These are phyloP conservation scores for Chaetomium olivaceum DNA, from an alignment of 2,329 filamentous ascomycete genomes.

Conservation along the genomic window DNA sequence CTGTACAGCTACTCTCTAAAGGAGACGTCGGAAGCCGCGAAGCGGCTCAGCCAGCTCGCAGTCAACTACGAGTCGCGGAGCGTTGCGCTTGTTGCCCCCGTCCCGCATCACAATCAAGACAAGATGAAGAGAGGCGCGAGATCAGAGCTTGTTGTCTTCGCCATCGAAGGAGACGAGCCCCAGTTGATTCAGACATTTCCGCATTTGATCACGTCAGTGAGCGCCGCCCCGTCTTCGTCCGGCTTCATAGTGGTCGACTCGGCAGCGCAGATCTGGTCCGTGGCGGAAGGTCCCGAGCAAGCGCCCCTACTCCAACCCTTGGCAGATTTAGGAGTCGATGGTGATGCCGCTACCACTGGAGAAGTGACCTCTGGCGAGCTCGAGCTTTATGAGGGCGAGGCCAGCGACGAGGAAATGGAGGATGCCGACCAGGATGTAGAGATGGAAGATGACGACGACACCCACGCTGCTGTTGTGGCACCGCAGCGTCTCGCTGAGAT, in stretches of 20 bases:
- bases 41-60: conserved; percentile 65
- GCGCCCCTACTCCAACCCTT: conserved; percentile 56
- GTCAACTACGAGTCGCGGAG: conserved; percentile 65
- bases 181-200: conserved; percentile 59
- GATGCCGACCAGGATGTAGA: conserved; percentile 37
- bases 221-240: conserved; percentile 62
- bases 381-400: conserved; percentile 46
- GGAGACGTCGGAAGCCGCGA: conserved; percentile 41
- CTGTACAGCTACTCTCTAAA: conserved; percentile 64
- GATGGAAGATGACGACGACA: conserved; percentile 41
- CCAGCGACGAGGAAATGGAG: conserved; percentile 45
- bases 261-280: conserved; percentile 68
- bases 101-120: conserved; percentile 30
- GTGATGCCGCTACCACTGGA: conserved; percentile 25
- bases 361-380: conserved; percentile 36
- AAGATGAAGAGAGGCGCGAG: conserved; percentile 40
- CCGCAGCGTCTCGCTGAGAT: conserved; percentile 68
- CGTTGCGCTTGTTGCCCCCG: conserved; percentile 62
- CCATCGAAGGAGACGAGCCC: conserved; percentile 58
- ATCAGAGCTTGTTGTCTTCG: conserved; percentile 67
- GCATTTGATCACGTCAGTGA: conserved; percentile 64
- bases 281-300: conserved; percentile 60
- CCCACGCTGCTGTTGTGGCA: conserved; percentile 61
- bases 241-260: conserved; percentile 78
- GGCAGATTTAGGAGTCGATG: conserved; percentile 52